These are phyloP conservation scores for Paraurostyla sp. DNA, from an alignment of 73 alveolate genomes.

Conservation along the genomic window DNA sequence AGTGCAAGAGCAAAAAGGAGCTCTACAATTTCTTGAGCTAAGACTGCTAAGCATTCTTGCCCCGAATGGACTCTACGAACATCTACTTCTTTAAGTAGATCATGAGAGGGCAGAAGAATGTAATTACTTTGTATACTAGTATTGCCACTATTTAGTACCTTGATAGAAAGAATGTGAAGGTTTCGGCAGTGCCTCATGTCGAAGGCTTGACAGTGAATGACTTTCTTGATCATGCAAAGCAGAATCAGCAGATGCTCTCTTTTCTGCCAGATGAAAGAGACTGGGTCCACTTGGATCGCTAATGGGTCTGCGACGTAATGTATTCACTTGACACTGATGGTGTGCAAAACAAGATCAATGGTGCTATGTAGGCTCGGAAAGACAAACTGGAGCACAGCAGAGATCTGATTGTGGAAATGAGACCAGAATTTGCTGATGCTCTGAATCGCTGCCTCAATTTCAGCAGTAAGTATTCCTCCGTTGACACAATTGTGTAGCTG, in stretches of 20 bases:
- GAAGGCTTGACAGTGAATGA: conserved; percentile 55
- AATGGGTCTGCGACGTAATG: conserved; percentile 46
- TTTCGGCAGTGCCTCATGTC: conserved; percentile 46
- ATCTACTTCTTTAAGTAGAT: conserved; percentile 46
- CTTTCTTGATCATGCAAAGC: conserved; percentile 1
- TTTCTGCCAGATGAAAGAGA: conserved; percentile 56
- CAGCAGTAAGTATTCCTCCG: too few species aligned
- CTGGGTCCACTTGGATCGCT: conserved; percentile 30
- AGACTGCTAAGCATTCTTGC: conserved; percentile 55
- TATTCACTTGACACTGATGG: conserved; percentile 24
- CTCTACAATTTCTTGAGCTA: conserved; percentile 9
- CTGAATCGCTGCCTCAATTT: too few species aligned
- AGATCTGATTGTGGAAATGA: too few species aligned
- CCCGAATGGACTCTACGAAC: conserved; percentile 5
- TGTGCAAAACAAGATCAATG: not conserved
- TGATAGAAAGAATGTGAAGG: not conserved
- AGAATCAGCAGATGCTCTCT: not conserved
- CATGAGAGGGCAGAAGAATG: conserved; percentile 19
- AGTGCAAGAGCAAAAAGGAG: conserved; percentile 46
- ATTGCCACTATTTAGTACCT: not conserved
- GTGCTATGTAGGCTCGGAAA: not conserved
- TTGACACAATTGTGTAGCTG: too few species aligned
- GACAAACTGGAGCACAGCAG: conserved; percentile 5
- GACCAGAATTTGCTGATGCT: too few species aligned
- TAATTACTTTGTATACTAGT: not conserved